phyloP scores from a whole-genome alignment of 305 asterid species.

The Fraxinus ornus region DNA sequence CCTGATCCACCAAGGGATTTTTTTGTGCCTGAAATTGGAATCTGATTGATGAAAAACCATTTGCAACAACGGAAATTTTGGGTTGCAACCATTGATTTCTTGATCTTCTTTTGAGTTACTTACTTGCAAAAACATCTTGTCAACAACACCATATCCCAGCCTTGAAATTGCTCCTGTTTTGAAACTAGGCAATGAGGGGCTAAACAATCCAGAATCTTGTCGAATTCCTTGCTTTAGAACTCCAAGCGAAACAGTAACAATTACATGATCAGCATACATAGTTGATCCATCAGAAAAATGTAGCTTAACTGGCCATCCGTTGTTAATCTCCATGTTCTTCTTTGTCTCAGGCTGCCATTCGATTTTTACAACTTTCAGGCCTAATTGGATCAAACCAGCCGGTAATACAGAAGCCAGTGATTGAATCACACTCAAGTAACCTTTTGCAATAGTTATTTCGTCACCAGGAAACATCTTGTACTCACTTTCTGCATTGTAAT shows the following conservation, averaged over 20 bases:
- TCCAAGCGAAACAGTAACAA: conserved; percentile 77
- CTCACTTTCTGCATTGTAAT: conserved; percentile 70
- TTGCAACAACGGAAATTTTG: conserved; percentile 55
- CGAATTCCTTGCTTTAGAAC: conserved; percentile 60
- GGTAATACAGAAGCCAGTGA: conserved; percentile 64
- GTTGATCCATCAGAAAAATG: conserved; percentile 68
- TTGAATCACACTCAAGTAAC: conserved; percentile 61
- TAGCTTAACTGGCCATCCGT: conserved; percentile 51
- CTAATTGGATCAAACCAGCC: conserved; percentile 49
- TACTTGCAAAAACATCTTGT: conserved; percentile 70
- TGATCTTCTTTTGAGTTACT: conserved; percentile 21
- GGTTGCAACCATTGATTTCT: neutral
- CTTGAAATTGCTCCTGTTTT: conserved; percentile 60
- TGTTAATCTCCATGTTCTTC: conserved; percentile 17
- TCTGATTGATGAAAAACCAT: conserved; percentile 65
- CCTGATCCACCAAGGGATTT: conserved; percentile 80
- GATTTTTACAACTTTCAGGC: conserved; percentile 49
- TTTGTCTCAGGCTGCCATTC: conserved; percentile 48
- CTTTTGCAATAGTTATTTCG: conserved; percentile 71
- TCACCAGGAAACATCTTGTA: conserved; percentile 73
- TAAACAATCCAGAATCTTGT: conserved; percentile 43
- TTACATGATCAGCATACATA: conserved; percentile 72
- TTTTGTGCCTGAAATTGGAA: conserved; percentile 32
- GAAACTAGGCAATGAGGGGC: conserved; percentile 57
- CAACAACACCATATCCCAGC: conserved; percentile 80